Evolutionary conservation across 176 grass and related monocot species (phyloP), one percentile per base, ranked within the genome.

Genomic region (Oropetium thomaeum): DNA sequence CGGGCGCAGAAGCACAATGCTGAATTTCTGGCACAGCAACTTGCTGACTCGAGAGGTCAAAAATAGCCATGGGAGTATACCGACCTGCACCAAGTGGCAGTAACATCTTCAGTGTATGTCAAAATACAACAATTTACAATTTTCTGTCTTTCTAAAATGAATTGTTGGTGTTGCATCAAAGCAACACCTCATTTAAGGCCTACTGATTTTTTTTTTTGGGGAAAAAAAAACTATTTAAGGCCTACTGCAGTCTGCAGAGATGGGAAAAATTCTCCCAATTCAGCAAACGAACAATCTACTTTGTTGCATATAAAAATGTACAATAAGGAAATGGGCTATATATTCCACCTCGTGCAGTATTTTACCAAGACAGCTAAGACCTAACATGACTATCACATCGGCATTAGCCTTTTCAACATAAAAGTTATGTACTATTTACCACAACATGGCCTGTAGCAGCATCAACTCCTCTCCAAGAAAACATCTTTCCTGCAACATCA

Each of bases 1-100:
- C 8, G 32, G 75, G 30, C 23, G 62, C 47, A 78, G 23, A 5
- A 78, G 64, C 10, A 67, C 3, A 4, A 58, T 15, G 35, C 19
- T 9, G 64, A 79, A 43, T 40, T 84, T 89, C 12, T 93, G 67
- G 79, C 84, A 82, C 73, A 89, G 73, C 41, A 87, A 71, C 67
- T 89, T 93, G 83, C 90, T 82, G 44, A 87, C 81, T 4, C 84
- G 90, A 23, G 83, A 82, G 70, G 81, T 79, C 63, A 93, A 75
- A 87, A 89, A 69, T 53, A 93, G 55, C 87, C 87, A 93, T 4
- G 90, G 90, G 67, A 93, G 74, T 76, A 93, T 87, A 38, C 90
- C 90, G 7, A 93, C 87, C 90, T 93, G 86, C 76, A 88, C 26
- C 10, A 40, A 43, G 7, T 59, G 31, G 30, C 20, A 64, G 35